These are phyloP conservation scores for Chiua virens DNA, from an alignment of 768 basidiomycete genomes.

Conservation along the genomic window DNA sequence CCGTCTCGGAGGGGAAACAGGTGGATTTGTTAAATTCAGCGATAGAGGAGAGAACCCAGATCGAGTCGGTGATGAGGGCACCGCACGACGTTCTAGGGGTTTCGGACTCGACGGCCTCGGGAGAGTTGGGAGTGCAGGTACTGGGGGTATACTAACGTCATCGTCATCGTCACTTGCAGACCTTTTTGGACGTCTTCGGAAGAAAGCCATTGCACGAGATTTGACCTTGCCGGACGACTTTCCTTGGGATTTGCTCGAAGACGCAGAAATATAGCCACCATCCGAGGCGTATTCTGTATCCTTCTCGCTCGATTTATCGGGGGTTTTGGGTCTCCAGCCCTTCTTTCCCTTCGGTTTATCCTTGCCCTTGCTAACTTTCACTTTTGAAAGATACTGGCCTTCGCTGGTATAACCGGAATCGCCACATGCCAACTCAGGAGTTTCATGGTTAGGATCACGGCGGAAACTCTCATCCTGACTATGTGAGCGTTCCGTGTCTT, in stretches of 20 bases:
- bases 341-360: slow-evolving; percentile 24
- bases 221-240: slow-evolving; percentile 29
- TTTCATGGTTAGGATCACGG: slow-evolving; percentile 6
- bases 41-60: slow-evolving; percentile 28
- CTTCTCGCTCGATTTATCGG: slow-evolving; percentile 19
- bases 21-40: slow-evolving; percentile 22
- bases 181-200: slow-evolving; percentile 32
- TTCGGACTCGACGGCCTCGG: slow-evolving; percentile 31
- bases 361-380: slow-evolving; percentile 15
- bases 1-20: slow-evolving; percentile 17
- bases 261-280: slow-evolving; percentile 34
- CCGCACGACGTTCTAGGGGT: slow-evolving; percentile 23
- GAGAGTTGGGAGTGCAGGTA: slow-evolving; percentile 30
- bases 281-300: slow-evolving; percentile 28
- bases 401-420: slow-evolving; percentile 31
- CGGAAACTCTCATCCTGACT: slow-evolving; percentile 25
- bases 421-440: slow-evolving; percentile 14
- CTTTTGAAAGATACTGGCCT: slow-evolving; percentile 32
- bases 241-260: slow-evolving; percentile 32
- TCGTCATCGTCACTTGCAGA: slow-evolving; percentile 32
- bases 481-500: slow-evolving; percentile 13
- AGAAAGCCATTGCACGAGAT: slow-evolving; percentile 34
- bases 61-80: slow-evolving; percentile 29
- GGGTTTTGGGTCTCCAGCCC: slow-evolving; percentile 13
- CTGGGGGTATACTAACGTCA: slow-evolving; percentile 28